Base-by-base conservation (phyloP, 345 rosid species). In the Eucalyptus coolabah region DNA sequence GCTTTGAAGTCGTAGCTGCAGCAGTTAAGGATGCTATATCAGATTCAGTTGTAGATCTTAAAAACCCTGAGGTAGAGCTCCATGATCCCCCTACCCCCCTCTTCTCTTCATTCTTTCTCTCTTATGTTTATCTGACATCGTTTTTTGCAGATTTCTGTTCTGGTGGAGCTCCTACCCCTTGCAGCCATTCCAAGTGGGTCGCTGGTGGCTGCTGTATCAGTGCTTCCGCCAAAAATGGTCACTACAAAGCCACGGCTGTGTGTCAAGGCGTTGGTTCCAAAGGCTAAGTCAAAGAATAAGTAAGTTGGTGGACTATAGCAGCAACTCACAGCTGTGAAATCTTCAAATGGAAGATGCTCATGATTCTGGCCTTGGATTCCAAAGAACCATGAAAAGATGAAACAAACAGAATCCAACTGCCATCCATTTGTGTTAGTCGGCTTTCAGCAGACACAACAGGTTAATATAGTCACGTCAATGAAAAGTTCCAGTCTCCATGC, bases 81-180 rank as follows among this genome's bases (percentile, higher is more conserved):
- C 42, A 17, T 5, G 17, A 24, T 24, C 40, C 44, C 9, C 23
- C 24, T n/a, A n/a, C 5, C 5, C 16, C 34, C n/a, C 34, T 37
- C 50, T 2, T 9, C 82, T 34, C 15, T 87, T 4, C 44, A 18
- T n/a, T 42, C 42, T 86, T 56, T 77, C n/a, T 88, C 77, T 59
- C 83, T 77, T 87, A 89, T 54, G 32, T n/a, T 53, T 86, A 72
- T 83, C 56, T 44, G 47, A 53, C 28, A 9, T 69, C 50, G 40
- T 34, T 53, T 69, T 51, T 88, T 89, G 87, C 99, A 97, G 99
- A 90, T 98, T 42, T 94, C 96, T 89, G 90, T 98, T 90, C 96
- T 96, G 40, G 95, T 98, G 86, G 99, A 98, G 92, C 92, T 97
- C 91, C 95, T 98, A 89, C 99, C 99, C 9, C 93, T 98, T 69